Evolutionary conservation across 257 asterid species (phyloP), one percentile per base, ranked within the genome.

Genomic region (Rhazya stricta): DNA sequence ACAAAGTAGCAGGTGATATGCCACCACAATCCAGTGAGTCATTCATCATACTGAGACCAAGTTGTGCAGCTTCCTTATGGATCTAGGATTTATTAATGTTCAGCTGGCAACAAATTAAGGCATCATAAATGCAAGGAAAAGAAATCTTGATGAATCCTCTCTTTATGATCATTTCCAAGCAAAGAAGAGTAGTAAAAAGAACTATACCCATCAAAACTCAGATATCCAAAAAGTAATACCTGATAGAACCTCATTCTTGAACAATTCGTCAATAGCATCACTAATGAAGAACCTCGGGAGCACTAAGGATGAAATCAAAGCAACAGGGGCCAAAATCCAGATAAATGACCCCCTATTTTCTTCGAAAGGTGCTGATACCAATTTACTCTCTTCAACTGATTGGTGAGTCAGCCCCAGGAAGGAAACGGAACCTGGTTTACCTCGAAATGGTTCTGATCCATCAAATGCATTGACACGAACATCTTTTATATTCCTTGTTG

Each of bases 301-400:
- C 75, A 90, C 79, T 72, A 94, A 78, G 7, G 95, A 81, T 0
- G 92, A 81, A 70, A 92, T 87, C 73, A 92, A 85, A 39, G 91
- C 97, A 84, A 85, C 84, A 46, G 99, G 99, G 32, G 96, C 97
- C 80, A 90, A 80, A 73, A 86, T 81, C 99, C 97, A 94, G 15
- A 87, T 76, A 39, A 89, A 75, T 27, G 99, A 94, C 65, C 96
- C 91, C 32, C 74, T 71, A 56, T 84, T 83, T 72, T 85, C 92
- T 81, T 81, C 85, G 42, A 86, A 87, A 42, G 97, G 99, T 15
- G 94, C 80, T 23, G 97, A 90, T 6, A 85, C 84, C 85, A 90
- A 70, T 81, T 87, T 81, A 43, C 88, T 84, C 76, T 88, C 97
- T 78, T 94, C 99, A 37, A 86, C 81, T 8, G 92, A 88, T 72